A percentile compares a stretch with the other conserved stretches of the same genome.
Conservation (phyloP, 148 eudicot genomes). For the Rhododendron mucronatum region DNA sequence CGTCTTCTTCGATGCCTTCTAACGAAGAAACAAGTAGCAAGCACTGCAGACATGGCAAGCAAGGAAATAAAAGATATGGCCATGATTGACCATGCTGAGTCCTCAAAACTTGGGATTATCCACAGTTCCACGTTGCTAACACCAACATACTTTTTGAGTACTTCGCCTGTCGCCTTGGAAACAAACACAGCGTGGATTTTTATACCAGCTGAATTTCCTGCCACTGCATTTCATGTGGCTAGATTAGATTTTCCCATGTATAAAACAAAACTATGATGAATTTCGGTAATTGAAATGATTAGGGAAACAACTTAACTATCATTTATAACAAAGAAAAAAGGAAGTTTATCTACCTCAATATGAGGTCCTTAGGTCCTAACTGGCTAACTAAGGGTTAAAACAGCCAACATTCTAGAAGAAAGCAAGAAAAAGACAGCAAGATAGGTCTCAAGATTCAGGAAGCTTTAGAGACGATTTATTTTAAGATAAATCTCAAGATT, state of each 20-base stretch:
- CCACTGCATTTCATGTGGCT: conserved; percentile 56
- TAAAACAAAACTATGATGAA: not conserved
- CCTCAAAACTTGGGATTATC: conserved; percentile 63
- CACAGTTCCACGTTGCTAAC: conserved; percentile 38
- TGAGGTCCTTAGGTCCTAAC: not conserved
- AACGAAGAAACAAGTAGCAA: conserved; percentile 90
- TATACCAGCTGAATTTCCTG: conserved; percentile 71
- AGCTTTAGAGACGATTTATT: not conserved
- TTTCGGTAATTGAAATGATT: not conserved
- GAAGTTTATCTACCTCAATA: not conserved
- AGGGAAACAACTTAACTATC: not conserved
- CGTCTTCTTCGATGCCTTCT: conserved; percentile 70
- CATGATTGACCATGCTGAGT: conserved; percentile 92
- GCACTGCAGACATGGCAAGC: conserved; percentile 85
- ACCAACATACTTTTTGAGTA: conserved; percentile 48
- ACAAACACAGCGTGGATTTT: conserved; percentile 69
- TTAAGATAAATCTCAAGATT: not conserved
- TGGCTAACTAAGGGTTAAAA: not conserved
- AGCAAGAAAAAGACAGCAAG: not conserved
- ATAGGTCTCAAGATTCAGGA: not conserved
- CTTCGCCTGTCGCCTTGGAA: conserved; percentile 62
- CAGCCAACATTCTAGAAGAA: not conserved
- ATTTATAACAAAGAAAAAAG: not conserved
- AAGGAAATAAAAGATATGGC: conserved; percentile 78
- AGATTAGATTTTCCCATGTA: conserved; percentile 5